Base-by-base conservation (phyloP, 352 stramenopile genomes). In the Albugo candida region DNA sequence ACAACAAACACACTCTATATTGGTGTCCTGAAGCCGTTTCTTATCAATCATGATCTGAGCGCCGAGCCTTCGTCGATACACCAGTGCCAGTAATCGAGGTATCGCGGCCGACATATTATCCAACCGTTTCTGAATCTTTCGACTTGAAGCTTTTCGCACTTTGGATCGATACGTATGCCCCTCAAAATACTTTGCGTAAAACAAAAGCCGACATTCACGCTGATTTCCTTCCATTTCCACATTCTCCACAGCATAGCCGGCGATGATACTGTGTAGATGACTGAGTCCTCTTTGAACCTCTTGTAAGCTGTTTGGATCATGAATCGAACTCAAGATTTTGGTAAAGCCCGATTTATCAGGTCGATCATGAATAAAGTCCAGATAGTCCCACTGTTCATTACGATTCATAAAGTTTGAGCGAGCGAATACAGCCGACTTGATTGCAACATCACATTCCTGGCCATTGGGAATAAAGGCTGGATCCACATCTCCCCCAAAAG, bases 161-260 rank as follows among this genome's bases (percentile, higher is more conserved):
- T 16, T 36, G 24, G 59, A 52, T 10, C 48, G 58, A 13, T 48
- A 56, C 41, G 59, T 49, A 43, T 66, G 64, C 20, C 73, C 66
- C 3, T 51, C 66, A 12, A 66, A 55, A 48, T 74, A 74, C 35
- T 63, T 35, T 31, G 24, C 24, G 24, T 31, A 31, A 31, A 31
- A 31, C 24, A 31, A 8, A 31, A 31, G 3, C 3, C 24, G 24
- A 31, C 31, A 73, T 58, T 19, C 64, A 61, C 36, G 66, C 67
- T 14, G 51, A 52, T 4, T 54, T 45, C 0, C 61, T 54, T 11
- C 43, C 59, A 16, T 45, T 31, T 20, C 65, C 8, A 31, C 63
- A 53, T 71, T 58, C 34, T 72, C 61, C 19, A 71, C 71, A 11
- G 43, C 59, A 16, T 67, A 73, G 34, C 63, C 67, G 35, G 64